Conservation (phyloP, 306 rosid genomes). For the Prunus armeniaca region DNA sequence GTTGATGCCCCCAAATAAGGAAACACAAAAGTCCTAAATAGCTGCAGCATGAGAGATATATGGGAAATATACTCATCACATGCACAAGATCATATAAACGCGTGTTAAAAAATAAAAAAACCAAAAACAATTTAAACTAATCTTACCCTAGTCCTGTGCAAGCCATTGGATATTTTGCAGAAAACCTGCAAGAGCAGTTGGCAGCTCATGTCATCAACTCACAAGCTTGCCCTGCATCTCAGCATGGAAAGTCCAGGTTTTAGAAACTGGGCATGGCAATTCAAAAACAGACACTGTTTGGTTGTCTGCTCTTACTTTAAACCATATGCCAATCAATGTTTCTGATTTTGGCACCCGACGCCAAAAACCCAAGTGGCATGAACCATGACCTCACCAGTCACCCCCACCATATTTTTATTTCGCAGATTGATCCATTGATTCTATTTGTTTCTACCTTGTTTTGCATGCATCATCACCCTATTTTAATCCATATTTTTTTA, state of each 20-base stretch:
- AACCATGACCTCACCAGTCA: neutral
- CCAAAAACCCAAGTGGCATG: conserved; percentile 4
- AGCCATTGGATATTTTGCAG: neutral
- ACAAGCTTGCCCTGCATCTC: neutral
- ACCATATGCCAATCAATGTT: conserved; percentile 12
- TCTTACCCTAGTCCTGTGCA: neutral
- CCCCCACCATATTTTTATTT: neutral
- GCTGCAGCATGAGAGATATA: neutral
- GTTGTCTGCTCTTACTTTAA: neutral
- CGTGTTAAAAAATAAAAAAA: neutral
- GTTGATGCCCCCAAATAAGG: conserved; percentile 4
- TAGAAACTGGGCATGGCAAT: conserved; percentile 8
- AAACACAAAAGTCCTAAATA: conserved; percentile 14
- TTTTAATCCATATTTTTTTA: neutral
- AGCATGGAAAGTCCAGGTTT: neutral
- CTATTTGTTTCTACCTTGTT: neutral
- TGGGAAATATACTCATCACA: neutral
- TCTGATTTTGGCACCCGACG: neutral
- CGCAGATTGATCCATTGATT: neutral
- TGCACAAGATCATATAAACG: neutral
- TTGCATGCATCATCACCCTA: neutral
- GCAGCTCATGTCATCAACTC: neutral
- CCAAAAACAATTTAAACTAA: neutral
- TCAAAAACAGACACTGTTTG: neutral
- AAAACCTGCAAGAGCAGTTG: neutral